These are phyloP conservation scores for Neurospora sp. DNA, from an alignment of 495 filamentous ascomycete species.

Conservation along the genomic window DNA sequence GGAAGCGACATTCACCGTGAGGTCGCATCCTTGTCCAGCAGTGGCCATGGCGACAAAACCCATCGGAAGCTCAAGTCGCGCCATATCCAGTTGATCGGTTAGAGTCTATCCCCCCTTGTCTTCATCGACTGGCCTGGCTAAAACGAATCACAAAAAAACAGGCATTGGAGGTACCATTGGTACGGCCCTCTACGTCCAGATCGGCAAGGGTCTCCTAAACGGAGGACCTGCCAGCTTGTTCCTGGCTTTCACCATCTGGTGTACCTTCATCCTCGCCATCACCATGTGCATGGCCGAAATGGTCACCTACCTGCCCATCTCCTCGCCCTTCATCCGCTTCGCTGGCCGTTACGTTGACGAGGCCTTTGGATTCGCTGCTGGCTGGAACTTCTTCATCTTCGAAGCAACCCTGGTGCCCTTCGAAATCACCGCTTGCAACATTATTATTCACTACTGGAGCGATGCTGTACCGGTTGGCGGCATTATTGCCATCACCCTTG, in stretches of 20 bases:
- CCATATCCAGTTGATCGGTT: conserved; percentile 44
- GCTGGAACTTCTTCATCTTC: conserved; percentile 70
- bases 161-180: conserved; percentile 50
- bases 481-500: conserved; percentile 52
- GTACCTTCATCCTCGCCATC: conserved; percentile 57
- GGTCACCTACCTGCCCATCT: conserved; percentile 73
- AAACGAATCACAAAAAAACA: conserved; percentile 36
- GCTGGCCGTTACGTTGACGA: conserved; percentile 74
- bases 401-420: conserved; percentile 60
- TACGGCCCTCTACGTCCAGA: conserved; percentile 35
- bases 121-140: not conserved
- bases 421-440: conserved; percentile 58
- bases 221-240: conserved; percentile 71
- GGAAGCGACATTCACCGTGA: not conserved
- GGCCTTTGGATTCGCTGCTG: conserved; percentile 53
- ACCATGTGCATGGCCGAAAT: conserved; percentile 67
- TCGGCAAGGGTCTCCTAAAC: conserved; percentile 54
- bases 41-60: conserved; percentile 16
- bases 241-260: conserved; percentile 67
- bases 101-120: conserved; percentile 1
- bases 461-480: conserved; percentile 51
- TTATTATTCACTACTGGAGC: conserved; percentile 61
- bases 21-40: not conserved
- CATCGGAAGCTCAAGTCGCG: conserved; percentile 37
- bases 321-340: conserved; percentile 74